Percentiles rank a stretch among this genome's conserved stretches.
These are phyloP conservation scores for Epicoccum sorghinum DNA, from an alignment of 2,329 filamentous ascomycete species.

Conservation along the genomic window DNA sequence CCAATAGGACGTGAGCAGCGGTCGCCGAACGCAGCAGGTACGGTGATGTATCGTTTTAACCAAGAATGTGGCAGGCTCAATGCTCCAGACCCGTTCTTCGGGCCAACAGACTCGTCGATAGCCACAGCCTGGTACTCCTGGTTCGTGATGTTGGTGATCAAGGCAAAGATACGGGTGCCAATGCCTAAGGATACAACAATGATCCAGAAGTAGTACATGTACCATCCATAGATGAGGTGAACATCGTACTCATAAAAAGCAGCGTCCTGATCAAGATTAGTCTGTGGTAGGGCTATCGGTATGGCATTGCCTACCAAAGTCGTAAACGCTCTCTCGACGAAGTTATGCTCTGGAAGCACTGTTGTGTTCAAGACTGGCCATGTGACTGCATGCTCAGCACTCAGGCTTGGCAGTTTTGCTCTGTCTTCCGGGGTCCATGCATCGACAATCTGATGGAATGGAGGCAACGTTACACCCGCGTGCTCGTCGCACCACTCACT, in stretches of 20 bases:
- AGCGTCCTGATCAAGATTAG: constrained; percentile 25
- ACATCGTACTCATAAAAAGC: constrained; percentile 36
- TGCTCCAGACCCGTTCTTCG: background rate
- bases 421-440: constrained; percentile 28
- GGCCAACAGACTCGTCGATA: background rate
- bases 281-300: background rate
- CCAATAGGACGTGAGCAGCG: constrained; percentile 50
- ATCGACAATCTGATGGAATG: constrained; percentile 33
- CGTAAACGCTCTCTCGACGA: constrained; percentile 35
- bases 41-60: constrained; percentile 46
- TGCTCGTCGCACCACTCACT: constrained; percentile 31
- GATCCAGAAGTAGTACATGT: constrained; percentile 44
- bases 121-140: constrained; percentile 5
- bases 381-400: constrained; percentile 27
- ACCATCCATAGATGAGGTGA: constrained; percentile 41
- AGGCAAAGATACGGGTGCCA: constrained; percentile 26
- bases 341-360: constrained; percentile 28
- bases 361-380: constrained; percentile 24
- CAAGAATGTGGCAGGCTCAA: constrained; percentile 16
- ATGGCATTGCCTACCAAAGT: constrained; percentile 31
- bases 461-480: constrained; percentile 31
- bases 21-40: constrained; percentile 52
- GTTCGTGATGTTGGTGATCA: constrained; percentile 14
- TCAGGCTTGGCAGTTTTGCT: constrained; percentile 21
- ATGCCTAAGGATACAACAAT: constrained; percentile 34